phyloP scores from a whole-genome alignment of 352 stramenopile species.

The Globisporangium paroecandrum region DNA sequence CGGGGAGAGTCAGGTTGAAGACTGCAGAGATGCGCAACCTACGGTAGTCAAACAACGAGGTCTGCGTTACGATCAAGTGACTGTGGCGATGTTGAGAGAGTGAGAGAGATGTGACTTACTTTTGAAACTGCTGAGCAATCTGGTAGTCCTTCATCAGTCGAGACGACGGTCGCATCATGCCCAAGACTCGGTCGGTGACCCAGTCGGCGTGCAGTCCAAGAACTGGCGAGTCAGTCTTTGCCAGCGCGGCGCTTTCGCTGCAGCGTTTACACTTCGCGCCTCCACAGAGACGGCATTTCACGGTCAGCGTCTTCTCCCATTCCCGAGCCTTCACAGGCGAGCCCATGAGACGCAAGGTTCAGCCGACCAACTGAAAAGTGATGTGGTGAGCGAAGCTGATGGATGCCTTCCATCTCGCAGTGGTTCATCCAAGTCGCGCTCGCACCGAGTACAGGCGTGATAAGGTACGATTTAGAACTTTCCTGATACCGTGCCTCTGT shows the following conservation, averaged over 20 bases:
- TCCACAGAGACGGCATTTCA: slow-evolving; percentile 84
- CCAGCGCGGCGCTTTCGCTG: slow-evolving; percentile 69
- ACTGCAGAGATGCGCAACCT: slow-evolving; percentile 77
- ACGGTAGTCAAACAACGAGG: slow-evolving; percentile 19
- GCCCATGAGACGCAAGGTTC: slow-evolving; percentile 30
- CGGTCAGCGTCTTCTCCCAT: slow-evolving; percentile 79
- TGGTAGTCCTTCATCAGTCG: slow-evolving; percentile 80
- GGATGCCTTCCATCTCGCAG: neutral
- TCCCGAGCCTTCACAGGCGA: slow-evolving; percentile 74
- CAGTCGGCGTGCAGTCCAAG: slow-evolving; percentile 82
- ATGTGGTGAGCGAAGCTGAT: neutral
- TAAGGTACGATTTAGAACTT: neutral
- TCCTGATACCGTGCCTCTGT: neutral
- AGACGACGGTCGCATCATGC: slow-evolving; percentile 88
- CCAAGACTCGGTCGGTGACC: slow-evolving; percentile 82
- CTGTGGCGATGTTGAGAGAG: no score
- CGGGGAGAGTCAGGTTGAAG: slow-evolving; percentile 89
- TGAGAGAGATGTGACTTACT: slow-evolving; percentile 27
- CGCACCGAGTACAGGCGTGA: neutral
- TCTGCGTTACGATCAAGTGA: slow-evolving; percentile 1
- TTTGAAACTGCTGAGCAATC: slow-evolving; percentile 77
- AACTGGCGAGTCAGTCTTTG: slow-evolving; percentile 74
- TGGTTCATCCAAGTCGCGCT: neutral
- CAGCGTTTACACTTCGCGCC: slow-evolving; percentile 86
- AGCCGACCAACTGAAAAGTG: slow-evolving; percentile 7